Evolutionary conservation across 441 rosid genomes (phyloP).

Genomic region (Erodium moschatum): DNA sequence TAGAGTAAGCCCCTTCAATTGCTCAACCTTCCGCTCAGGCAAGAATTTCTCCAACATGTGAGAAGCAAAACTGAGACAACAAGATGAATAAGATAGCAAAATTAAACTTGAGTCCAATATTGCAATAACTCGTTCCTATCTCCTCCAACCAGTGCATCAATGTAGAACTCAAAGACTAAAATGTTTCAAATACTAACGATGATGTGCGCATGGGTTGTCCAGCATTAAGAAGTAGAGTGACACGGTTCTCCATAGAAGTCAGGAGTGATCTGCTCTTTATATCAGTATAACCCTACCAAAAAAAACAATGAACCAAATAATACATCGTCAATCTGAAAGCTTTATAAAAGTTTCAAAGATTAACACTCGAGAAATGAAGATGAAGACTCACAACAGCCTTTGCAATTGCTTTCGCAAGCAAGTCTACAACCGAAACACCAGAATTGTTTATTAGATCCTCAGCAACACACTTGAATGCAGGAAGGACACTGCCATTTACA

Average conservation of each 20-base stretch:
- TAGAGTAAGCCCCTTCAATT: slow-evolving; percentile 55
- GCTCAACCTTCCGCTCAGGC: slow-evolving; percentile 81
- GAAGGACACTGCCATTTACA: slow-evolving; percentile 60
- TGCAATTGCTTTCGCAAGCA: slow-evolving; percentile 88
- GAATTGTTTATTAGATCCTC: slow-evolving; percentile 58
- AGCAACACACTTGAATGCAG: slow-evolving; percentile 72
- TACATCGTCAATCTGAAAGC: neutral
- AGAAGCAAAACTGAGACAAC: slow-evolving; percentile 43
- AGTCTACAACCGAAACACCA: slow-evolving; percentile 61
- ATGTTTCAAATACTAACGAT: slow-evolving; percentile 44
- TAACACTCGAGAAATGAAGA: neutral
- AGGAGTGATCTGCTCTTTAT: slow-evolving; percentile 77
- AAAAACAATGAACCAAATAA: slow-evolving; percentile 6
- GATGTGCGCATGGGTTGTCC: slow-evolving; percentile 55
- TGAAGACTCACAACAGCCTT: slow-evolving; percentile 52
- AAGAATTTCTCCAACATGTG: slow-evolving; percentile 55
- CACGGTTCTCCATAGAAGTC: slow-evolving; percentile 29
- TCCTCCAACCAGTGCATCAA: neutral
- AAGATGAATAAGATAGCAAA: slow-evolving; percentile 7
- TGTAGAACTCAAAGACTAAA: neutral
- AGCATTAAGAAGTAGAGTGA: slow-evolving; percentile 56
- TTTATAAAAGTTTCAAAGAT: neutral
- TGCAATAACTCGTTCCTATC: neutral
- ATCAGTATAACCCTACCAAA: slow-evolving; percentile 70
- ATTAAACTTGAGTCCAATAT: neutral